phyloP scores from a whole-genome alignment of 352 stramenopile species.

The Phytophthora kernoviae region DNA sequence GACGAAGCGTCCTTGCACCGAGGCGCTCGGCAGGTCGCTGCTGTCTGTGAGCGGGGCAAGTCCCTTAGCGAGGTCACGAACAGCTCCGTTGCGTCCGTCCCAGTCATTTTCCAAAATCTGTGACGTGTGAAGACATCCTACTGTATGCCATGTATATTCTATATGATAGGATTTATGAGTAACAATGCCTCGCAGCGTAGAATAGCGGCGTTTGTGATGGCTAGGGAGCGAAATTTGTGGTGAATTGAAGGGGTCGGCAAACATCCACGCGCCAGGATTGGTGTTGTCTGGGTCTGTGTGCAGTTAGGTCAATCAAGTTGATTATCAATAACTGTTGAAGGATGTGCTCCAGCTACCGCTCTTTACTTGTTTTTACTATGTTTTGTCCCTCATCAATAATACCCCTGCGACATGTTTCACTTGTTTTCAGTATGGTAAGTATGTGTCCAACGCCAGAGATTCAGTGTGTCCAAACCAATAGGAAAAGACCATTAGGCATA shows the following conservation, averaged over 20 bases:
- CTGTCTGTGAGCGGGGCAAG: conserved; percentile 14
- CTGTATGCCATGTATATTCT: neutral
- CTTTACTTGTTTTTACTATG: too few relatives aligned
- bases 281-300: too few relatives aligned
- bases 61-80: conserved; percentile 18
- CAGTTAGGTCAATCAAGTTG: neutral
- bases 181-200: neutral
- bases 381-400: neutral
- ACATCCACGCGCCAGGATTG: too few relatives aligned
- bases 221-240: neutral
- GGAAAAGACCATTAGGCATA: neutral
- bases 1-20: conserved; percentile 68
- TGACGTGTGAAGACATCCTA: neutral
- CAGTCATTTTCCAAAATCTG: conserved; percentile 24
- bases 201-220: neutral
- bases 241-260: neutral
- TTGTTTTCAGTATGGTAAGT: neutral
- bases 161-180: neutral
- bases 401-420: conserved; percentile 13
- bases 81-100: conserved; percentile 8
- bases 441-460: conserved; percentile 32
- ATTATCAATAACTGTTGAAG: neutral
- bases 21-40: conserved; percentile 21
- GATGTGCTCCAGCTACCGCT: neutral
- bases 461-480: conserved; percentile 42